Base-by-base conservation (phyloP, 2,329 filamentous ascomycete species). In the Sporothrix sp. region DNA sequence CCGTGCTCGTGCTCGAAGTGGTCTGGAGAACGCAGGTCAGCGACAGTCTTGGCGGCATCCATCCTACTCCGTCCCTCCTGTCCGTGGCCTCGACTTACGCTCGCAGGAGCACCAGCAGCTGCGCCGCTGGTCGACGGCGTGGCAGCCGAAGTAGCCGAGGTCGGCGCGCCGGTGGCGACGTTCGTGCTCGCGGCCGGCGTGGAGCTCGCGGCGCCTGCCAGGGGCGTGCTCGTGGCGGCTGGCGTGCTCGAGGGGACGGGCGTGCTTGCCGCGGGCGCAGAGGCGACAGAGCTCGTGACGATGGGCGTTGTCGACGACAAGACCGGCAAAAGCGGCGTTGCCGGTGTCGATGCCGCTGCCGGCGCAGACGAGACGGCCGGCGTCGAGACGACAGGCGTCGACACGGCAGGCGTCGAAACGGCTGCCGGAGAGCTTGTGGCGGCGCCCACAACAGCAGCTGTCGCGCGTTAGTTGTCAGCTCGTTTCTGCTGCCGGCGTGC, bases 11-110 rank as follows among this genome's bases (percentile, higher is more conserved):
- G 27, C 45, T 52, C 2, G 50, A 47, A 2, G 42, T 36, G 8
- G 52, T 35, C 43, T 48, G 36, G 18, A 43, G n/a, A 18, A 10
- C 8, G n/a, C 13, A 46, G 18, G 33, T 51, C n/a, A 48, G 28
- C 6, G n/a, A n/a, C n/a, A n/a, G n/a, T n/a, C n/a, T n/a, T n/a
- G n/a, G n/a, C n/a, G n/a, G n/a, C n/a, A n/a, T n/a, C n/a, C n/a
- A n/a, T n/a, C n/a, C n/a, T n/a, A n/a, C n/a, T n/a, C n/a, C 13
- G n/a, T 23, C 23, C 3, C 35, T 37, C 4, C 6, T 37, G 16
- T 28, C 6, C 10, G 25, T n/a, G 25, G 25, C 25, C 5, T 6
- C n/a, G 8, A 36, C 45, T 20, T 44, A 49, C 51, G 18, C 37
- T 52, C 4, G 46, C 25, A 30, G 48, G 18, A 33, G 43, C 14